These are phyloP conservation scores for Colletotrichum sp. DNA, from an alignment of 2,329 filamentous ascomycete species.

Conservation along the genomic window DNA sequence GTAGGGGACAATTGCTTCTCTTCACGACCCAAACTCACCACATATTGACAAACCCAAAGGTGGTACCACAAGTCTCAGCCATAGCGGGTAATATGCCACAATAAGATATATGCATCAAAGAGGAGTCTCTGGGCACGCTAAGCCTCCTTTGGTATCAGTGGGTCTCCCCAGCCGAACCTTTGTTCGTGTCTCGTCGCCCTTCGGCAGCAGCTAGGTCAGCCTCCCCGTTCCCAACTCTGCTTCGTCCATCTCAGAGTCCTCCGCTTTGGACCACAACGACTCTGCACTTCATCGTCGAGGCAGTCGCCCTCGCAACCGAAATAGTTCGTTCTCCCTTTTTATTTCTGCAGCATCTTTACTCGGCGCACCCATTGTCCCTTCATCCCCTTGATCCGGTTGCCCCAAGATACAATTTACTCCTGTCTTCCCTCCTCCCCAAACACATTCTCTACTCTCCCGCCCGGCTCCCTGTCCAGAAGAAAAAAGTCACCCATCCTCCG, in stretches of 20 bases:
- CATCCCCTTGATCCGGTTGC: background rate
- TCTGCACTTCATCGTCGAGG: constrained; percentile 17
- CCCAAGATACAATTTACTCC: background rate
- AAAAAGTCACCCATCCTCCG: background rate
- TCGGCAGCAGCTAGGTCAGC: background rate
- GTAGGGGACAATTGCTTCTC: background rate
- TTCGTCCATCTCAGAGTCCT: constrained; percentile 15
- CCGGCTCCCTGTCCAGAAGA: constrained; percentile 7
- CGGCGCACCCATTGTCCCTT: constrained; percentile 12
- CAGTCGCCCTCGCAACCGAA: constrained; percentile 16
- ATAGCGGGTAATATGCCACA: background rate
- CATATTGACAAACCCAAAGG: background rate
- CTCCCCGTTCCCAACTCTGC: constrained; percentile 1
- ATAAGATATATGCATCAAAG: background rate
- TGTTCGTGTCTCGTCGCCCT: constrained; percentile 21
- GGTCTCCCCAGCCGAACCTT: constrained; percentile 10
- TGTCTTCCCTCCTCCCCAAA: background rate
- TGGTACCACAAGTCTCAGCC: background rate
- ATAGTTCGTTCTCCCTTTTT: constrained; percentile 25
- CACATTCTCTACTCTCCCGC: background rate
- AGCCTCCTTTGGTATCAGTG: background rate
- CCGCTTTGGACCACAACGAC: constrained; percentile 16
- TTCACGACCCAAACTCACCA: background rate
- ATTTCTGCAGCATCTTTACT: constrained; percentile 18
- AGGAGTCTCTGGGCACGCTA: background rate